A percentile compares a stretch with the other conserved stretches of the same genome.
phyloP scores from a whole-genome alignment of 768 basidiomycete genomes.

The Lyophyllum shimeji region DNA sequence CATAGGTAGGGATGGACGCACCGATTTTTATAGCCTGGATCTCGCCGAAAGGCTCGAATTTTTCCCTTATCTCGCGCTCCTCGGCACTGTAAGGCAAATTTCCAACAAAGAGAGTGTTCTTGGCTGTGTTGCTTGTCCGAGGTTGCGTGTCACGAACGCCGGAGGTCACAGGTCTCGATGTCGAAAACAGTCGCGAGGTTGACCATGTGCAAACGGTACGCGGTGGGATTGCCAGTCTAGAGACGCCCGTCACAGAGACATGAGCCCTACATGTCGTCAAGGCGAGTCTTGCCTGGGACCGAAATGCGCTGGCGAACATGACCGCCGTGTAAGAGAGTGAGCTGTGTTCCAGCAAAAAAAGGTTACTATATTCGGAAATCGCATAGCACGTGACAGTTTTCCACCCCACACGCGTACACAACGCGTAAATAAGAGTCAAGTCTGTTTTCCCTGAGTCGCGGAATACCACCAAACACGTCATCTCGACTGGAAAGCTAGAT shows the following conservation, averaged over 20 bases:
- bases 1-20: conserved; percentile 22
- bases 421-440: not conserved
- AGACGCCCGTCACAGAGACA: not conserved
- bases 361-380: conserved; percentile 7
- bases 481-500: no score
- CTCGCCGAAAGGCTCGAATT: conserved; percentile 44
- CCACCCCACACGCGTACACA: not conserved
- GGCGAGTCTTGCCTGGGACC: conserved; percentile 33
- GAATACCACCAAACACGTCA: not conserved
- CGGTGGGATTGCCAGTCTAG: conserved; percentile 1
- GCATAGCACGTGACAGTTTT: not conserved
- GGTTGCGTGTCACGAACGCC: not conserved
- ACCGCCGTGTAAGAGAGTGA: conserved; percentile 10
- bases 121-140: conserved; percentile 21
- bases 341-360: conserved; percentile 7
- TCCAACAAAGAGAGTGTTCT: conserved; percentile 42
- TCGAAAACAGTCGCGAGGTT: conserved; percentile 17
- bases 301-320: conserved; percentile 39
- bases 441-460: not conserved
- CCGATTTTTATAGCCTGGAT: conserved; percentile 38
- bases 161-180: conserved; percentile 11
- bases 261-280: conserved; percentile 25
- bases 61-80: conserved; percentile 38
- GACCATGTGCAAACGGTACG: not conserved
- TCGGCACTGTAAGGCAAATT: conserved; percentile 53